Base-by-base conservation (phyloP, 108 stramenopile species). In the Pseudonitzschia pungens region DNA sequence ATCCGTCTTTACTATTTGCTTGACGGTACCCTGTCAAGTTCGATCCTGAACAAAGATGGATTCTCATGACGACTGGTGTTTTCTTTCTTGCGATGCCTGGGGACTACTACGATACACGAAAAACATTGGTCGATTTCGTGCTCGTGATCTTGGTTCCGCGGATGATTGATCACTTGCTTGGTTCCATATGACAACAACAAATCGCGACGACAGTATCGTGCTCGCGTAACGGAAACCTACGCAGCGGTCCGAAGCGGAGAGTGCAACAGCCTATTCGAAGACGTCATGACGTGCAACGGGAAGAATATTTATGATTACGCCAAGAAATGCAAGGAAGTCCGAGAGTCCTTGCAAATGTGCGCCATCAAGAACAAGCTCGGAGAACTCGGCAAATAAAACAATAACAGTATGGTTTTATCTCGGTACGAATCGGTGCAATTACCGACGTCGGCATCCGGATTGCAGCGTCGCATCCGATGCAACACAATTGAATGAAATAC, bases 311-410 rank as follows among this genome's bases (percentile, higher is more conserved):
- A 79, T 53, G 71, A 79, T 43, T 74, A 79, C 45, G 78, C 71
- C 29, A 63, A 63, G 42, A 63, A 70, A 33, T 79, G 78, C 73
- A 76, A 74, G 36, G 52, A 41, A 20, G 53, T 79, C 32, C 78
- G 78, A 65, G 64, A 64, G 6, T 51, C 68, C 15, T 65, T 79
- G 51, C 43, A 59, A 33, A 62, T 64, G 41, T 79, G 78, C 57
- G 78, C 73, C n/a, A 72, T 69, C 28, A 73, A 79, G 73, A 71
- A 73, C 67, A 79, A 79, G 63, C 42, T 74, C 52, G 78, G 78
- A 41, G 78, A 79, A 32, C 52, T 79, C 56, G 66, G 78, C 44
- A 74, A 79, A 67, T 67, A 36, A 67, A 67, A 18, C 45, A 48
- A 48, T 48, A 48, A 48, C 45, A 48, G 14, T 58, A 58, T 58